Conservation (phyloP, 1,284 basidiomycete genomes). For the Inonotus hispidus region DNA sequence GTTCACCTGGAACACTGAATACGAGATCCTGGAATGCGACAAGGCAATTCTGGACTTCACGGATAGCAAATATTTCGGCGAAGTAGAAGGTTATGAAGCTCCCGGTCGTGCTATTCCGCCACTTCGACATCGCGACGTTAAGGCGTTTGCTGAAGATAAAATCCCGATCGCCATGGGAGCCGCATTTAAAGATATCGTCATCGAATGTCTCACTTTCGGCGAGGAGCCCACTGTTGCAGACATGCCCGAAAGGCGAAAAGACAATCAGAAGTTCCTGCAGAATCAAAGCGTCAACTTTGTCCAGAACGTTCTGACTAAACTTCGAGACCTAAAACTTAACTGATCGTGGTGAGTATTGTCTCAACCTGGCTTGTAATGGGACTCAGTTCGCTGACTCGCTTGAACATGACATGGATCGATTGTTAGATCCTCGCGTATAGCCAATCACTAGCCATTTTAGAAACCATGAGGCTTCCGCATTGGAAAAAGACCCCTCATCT, state of each 20-base stretch:
- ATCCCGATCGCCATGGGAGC: constrained; percentile 8
- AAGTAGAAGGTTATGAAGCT: neutral
- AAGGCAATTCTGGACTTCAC: neutral
- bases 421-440: no score
- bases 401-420: no score
- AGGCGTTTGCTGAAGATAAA: neutral
- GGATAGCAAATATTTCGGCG: neutral
- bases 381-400: no score
- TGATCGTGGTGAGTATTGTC: neutral
- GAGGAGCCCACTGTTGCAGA: neutral
- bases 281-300: neutral
- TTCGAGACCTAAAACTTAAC: neutral
- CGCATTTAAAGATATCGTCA: constrained; percentile 7
- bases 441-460: no score
- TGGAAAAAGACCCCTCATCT: no score
- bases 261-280: neutral
- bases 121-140: neutral
- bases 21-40: neutral
- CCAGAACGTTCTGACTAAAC: neutral
- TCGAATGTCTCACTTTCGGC: constrained; percentile 8
- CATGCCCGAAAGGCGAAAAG: neutral
- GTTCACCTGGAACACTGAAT: constrained; percentile 1
- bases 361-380: no score
- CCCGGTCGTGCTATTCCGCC: neutral
- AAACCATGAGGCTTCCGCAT: no score